phyloP scores from a whole-genome alignment of 306 rosid species.

The Quercus suber region DNA sequence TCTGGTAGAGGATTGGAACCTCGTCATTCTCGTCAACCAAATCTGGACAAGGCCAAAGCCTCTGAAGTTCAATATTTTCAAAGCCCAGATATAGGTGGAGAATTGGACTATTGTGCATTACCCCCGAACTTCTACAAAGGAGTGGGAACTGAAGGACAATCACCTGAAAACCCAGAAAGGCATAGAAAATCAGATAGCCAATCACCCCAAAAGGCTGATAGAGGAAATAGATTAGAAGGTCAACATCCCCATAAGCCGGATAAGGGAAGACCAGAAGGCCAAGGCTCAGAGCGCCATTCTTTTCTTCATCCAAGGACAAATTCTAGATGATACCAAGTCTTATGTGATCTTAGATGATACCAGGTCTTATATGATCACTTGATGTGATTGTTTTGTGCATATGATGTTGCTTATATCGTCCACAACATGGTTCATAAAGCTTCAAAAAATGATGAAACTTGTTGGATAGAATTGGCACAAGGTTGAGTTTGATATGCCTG shows the following conservation, averaged over 20 bases:
- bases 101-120: constrained; percentile 28
- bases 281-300: constrained; percentile 26
- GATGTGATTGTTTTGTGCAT: constrained; percentile 15
- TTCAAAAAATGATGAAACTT: constrained; percentile 21
- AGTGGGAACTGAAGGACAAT: constrained; percentile 40
- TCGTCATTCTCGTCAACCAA: constrained; percentile 16
- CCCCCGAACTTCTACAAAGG: constrained; percentile 28
- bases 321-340: constrained; percentile 28
- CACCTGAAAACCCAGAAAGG: constrained; percentile 37
- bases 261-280: constrained; percentile 65
- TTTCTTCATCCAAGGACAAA: constrained; percentile 20
- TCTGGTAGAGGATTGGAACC: constrained; percentile 40
- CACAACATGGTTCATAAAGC: constrained; percentile 21
- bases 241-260: constrained; percentile 37
- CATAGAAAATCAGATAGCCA: constrained; percentile 55
- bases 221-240: constrained; percentile 33
- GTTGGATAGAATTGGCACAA: constrained; percentile 27
- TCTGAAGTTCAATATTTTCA: constrained; percentile 23
- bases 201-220: constrained; percentile 35
- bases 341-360: constrained; percentile 25
- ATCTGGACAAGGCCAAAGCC: constrained; percentile 29
- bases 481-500: background rate
- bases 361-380: constrained; percentile 7
- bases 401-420: constrained; percentile 26
- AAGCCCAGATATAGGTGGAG: constrained; percentile 35